A percentile compares a stretch with the other conserved stretches of the same genome.
Evolutionary conservation across 139 green algal genomes (phyloP).

Genomic region (Tetraselmis striata): DNA sequence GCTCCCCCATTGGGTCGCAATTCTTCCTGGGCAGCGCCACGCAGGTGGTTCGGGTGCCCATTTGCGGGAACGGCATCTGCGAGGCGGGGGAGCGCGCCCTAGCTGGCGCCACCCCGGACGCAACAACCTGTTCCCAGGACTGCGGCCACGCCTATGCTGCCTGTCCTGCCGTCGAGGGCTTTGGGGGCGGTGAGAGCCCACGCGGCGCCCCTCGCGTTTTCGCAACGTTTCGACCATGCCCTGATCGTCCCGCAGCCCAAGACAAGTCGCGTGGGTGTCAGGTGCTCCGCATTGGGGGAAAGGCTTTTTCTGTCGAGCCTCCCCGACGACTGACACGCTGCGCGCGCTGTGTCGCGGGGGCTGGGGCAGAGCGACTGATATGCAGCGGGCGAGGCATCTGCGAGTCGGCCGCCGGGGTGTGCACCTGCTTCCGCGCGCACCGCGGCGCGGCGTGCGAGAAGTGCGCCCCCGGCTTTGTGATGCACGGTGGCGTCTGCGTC

Average conservation of each 20-base stretch:
- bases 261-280: no score
- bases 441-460: not conserved
- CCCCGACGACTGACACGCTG: no score
- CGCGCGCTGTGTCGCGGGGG: no score
- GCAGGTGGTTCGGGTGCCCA: not conserved
- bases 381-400: not conserved
- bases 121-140: not conserved
- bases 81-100: not conserved
- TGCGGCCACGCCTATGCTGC: not conserved
- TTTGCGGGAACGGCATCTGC: not conserved
- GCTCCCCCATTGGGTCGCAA: not conserved
- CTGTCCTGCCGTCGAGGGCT: not conserved
- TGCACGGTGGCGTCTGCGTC: not conserved
- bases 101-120: not conserved
- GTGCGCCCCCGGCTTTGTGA: not conserved
- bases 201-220: no score
- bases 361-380: not conserved
- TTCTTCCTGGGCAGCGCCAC: not conserved
- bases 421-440: not conserved
- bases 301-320: no score
- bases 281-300: no score
- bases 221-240: no score
- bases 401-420: not conserved
- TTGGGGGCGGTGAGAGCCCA: not conserved
- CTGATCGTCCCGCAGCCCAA: no score